Conservation (phyloP, 371 early-diverging fungal species). For the Mortierella sp. region DNA sequence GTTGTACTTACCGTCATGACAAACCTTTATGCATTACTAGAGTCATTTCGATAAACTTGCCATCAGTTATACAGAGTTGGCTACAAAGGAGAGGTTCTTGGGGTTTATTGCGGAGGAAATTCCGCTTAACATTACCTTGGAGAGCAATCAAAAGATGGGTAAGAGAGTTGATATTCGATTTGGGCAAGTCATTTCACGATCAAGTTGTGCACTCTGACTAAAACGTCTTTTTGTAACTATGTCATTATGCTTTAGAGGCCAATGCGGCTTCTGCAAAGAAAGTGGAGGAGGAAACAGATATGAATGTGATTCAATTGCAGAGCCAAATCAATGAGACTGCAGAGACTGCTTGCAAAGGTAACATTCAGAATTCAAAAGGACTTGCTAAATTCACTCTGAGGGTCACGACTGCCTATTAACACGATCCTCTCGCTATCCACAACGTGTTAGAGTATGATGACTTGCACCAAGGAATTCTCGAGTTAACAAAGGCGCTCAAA, state of each 20-base stretch:
- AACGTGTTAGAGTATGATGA: slow-evolving; percentile 22
- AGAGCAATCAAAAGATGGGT: slow-evolving; percentile 54
- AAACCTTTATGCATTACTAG: not conserved
- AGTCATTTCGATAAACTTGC: slow-evolving; percentile 65
- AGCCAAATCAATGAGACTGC: slow-evolving; percentile 36
- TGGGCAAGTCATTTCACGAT: not conserved
- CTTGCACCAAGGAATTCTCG: slow-evolving; percentile 18
- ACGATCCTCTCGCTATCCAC: not conserved
- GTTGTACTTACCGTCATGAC: not conserved
- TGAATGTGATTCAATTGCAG: slow-evolving; percentile 29
- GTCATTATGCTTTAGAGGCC: slow-evolving; percentile 9
- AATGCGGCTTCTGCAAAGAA: slow-evolving; percentile 14
- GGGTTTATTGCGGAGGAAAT: slow-evolving; percentile 59
- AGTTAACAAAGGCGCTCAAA: slow-evolving; percentile 6
- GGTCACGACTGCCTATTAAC: not conserved
- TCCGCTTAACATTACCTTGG: slow-evolving; percentile 53
- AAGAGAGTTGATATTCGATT: slow-evolving; percentile 1
- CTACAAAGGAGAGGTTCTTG: slow-evolving; percentile 68
- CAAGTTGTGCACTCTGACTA: not conserved
- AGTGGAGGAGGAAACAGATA: slow-evolving; percentile 16
- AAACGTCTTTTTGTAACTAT: not conserved
- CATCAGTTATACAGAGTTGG: slow-evolving; percentile 68
- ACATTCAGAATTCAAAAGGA: not conserved
- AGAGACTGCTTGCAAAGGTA: slow-evolving; percentile 43
- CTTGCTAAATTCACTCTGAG: not conserved